phyloP scores from a whole-genome alignment of 495 filamentous ascomycete species.

The Friedmanniomyces simplex region DNA sequence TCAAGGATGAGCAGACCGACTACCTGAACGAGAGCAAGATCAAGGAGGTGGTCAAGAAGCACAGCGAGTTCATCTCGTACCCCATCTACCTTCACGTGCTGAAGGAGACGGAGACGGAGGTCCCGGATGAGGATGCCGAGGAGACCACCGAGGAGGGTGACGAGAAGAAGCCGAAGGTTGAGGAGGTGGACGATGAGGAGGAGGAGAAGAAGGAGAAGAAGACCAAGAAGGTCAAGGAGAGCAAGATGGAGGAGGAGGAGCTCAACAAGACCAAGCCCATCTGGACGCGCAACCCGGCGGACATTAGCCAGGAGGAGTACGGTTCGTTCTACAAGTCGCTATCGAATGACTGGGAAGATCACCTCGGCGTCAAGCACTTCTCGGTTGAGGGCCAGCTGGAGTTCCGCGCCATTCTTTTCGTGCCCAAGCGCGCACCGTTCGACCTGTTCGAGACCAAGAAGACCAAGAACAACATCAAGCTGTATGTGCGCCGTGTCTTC shows the following conservation, averaged over 20 bases:
- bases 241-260: slow-evolving; percentile 96
- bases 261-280: slow-evolving; percentile 99
- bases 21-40: slow-evolving; percentile 98
- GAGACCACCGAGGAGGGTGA: slow-evolving; percentile 49
- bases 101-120: slow-evolving; percentile 98
- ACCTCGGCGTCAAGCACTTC: slow-evolving; percentile 99
- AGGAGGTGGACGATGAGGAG: slow-evolving; percentile 73
- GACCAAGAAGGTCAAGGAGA: slow-evolving; percentile 99
- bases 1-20: slow-evolving; percentile 98
- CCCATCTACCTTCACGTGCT: slow-evolving; percentile 98
- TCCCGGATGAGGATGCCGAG: slow-evolving; percentile 93
- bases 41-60: slow-evolving; percentile 99
- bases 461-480: slow-evolving; percentile 99
- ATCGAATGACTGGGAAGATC: slow-evolving; percentile 99
- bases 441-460: slow-evolving; percentile 99
- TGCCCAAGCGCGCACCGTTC: slow-evolving; percentile 98
- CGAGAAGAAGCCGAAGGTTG: slow-evolving; percentile 75
- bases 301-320: slow-evolving; percentile 96
- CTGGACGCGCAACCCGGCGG: slow-evolving; percentile 95
- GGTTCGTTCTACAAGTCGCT: slow-evolving; percentile 99
- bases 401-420: slow-evolving; percentile 98
- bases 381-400: slow-evolving; percentile 99
- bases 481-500: slow-evolving; percentile 99
- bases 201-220: slow-evolving; percentile 83
- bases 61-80: slow-evolving; percentile 99